These are phyloP conservation scores for Solanum hybrid DNA, from an alignment of 305 asterid species.

Conservation along the genomic window DNA sequence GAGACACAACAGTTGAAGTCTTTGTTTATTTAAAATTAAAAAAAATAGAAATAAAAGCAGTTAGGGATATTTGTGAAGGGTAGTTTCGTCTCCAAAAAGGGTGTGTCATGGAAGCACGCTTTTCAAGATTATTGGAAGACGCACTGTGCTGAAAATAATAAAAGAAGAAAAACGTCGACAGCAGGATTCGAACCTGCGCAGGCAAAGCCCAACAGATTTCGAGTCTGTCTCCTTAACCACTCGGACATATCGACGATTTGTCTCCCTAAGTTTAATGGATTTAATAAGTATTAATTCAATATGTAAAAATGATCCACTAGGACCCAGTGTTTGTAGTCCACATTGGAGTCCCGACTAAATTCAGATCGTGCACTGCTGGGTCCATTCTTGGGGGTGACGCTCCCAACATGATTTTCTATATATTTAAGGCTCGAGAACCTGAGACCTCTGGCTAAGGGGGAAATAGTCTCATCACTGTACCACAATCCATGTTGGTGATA, in stretches of 20 bases:
- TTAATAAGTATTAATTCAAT: rapidly evolving
- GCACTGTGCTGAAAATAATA: background rate
- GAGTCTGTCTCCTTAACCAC: conserved; percentile 99
- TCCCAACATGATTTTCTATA: background rate
- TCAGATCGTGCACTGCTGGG: background rate
- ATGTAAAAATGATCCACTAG: background rate
- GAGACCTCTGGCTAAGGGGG: rapidly evolving
- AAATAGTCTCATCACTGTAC: too few relatives aligned
- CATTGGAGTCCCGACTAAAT: rapidly evolving
- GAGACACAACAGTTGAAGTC: background rate
- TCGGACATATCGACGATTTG: conserved; percentile 78
- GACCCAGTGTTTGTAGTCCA: rapidly evolving
- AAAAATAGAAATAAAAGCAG: background rate
- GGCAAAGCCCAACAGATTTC: conserved; percentile 99
- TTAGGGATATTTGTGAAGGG: background rate
- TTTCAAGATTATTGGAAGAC: background rate
- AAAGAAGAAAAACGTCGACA: conserved; percentile 55
- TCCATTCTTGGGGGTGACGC: rapidly evolving
- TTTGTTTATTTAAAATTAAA: too few relatives aligned
- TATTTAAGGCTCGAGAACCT: too few relatives aligned
- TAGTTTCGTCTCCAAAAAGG: background rate
- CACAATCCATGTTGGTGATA: too few relatives aligned
- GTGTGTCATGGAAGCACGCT: background rate
- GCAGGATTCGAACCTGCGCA: conserved; percentile 99
- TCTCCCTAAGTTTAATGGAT: rapidly evolving